phyloP scores from a whole-genome alignment of 1,284 basidiomycete genomes.

The Phellopilus nigrolimitatus region DNA sequence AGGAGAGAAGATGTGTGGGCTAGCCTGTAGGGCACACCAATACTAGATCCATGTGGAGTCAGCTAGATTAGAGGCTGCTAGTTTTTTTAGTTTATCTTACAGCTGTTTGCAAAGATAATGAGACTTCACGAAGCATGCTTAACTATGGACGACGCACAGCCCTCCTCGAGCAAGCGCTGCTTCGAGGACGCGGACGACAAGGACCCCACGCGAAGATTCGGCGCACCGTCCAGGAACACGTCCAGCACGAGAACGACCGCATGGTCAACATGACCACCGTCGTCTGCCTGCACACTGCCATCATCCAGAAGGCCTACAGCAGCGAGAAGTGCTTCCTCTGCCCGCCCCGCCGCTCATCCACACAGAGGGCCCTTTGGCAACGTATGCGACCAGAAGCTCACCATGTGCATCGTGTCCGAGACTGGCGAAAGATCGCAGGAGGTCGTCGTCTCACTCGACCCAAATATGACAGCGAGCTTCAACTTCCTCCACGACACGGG shows the following conservation, averaged over 20 bases:
- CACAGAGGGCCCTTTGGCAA: conserved; percentile 81
- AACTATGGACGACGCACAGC: too few relatives aligned
- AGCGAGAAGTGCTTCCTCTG: conserved; percentile 89
- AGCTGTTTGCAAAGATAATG: too few relatives aligned
- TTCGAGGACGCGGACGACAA: conserved; percentile 62
- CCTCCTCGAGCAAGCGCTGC: conserved; percentile 60
- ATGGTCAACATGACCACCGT: conserved; percentile 85
- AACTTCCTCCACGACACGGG: conserved; percentile 88
- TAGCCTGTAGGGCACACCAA: too few relatives aligned
- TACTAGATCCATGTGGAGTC: too few relatives aligned
- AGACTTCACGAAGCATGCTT: too few relatives aligned
- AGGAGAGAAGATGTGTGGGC: too few relatives aligned
- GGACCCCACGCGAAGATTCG: conserved; percentile 74
- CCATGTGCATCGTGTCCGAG: conserved; percentile 84
- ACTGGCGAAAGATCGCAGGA: conserved; percentile 77
- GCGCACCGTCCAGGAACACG: conserved; percentile 73
- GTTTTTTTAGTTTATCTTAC: too few relatives aligned
- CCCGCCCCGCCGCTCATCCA: conserved; percentile 85
- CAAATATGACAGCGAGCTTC: conserved; percentile 81
- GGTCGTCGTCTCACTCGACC: conserved; percentile 75
- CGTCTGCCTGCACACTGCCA: conserved; percentile 81
- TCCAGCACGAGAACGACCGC: conserved; percentile 64
- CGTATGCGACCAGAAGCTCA: conserved; percentile 72
- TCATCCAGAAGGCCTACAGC: conserved; percentile 90
- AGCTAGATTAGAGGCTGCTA: too few relatives aligned